Evolutionary conservation across 23 red algal species (phyloP), one percentile per base, ranked within the genome.

Genomic region (Pyropia yezoensis): DNA sequence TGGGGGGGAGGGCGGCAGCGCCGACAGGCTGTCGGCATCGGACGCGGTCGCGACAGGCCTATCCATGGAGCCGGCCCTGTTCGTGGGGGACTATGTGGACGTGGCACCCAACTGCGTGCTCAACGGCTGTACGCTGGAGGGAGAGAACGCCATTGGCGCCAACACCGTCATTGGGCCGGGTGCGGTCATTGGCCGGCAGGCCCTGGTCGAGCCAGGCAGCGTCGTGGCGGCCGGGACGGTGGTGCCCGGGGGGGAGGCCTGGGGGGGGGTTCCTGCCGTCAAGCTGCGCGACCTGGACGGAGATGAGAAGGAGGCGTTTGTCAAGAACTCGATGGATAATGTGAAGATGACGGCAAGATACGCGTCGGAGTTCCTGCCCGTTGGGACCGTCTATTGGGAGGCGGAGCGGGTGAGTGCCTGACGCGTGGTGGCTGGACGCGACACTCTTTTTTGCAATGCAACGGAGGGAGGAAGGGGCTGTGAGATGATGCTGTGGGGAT

Each of bases 81-180:
- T 30, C 33, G 69, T 88, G 50, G 83, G 83, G 2, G 78, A 82
- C 33, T 70, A 63, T 71, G 62, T 74, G 22, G 47, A 69, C 51
- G 69, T 88, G n/a, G 83, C 69, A 19, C 70, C 83, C 13, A 62
- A 70, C 23, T 69, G 65, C 26, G 50, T 63, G 24, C 57, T 88
- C 29, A 67, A 71, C 62, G 67, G 67, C 13, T 88, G 83, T 88
- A 63, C 33, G 15, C 27, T 88, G 57, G 74, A 79, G 17, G 75
- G 74, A 14, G 45, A 65, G 14, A 88, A 78, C 30, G 67, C 54
- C 32, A 51, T 88, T 52, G 83, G 83, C 19, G 33, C 67, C 55
- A 60, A 76, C 18, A 60, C 61, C 1, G 49, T 65, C 8, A 56
- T 88, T 65, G 83, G 57, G 51, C 56, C 67, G 50, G 83, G 83